phyloP scores from a whole-genome alignment of 768 basidiomycete genomes.

The Amanita rubescens region DNA sequence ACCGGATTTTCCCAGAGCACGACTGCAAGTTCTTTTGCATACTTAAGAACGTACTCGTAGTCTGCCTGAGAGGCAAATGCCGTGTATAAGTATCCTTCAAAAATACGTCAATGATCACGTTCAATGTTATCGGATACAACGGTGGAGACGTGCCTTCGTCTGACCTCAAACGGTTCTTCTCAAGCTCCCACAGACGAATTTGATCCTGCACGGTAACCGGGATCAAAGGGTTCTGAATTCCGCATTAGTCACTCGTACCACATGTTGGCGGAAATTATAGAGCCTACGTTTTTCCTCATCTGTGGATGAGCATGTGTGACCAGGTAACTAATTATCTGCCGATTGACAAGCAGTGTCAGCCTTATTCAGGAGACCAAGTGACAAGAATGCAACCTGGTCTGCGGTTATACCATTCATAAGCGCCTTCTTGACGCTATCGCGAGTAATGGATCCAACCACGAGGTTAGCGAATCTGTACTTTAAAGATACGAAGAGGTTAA shows the following conservation, averaged over 20 bases:
- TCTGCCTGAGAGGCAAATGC: constrained; percentile 82
- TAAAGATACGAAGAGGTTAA: constrained; percentile 88
- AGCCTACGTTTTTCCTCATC: constrained; percentile 86
- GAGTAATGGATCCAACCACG: constrained; percentile 91
- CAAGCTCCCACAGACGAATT: constrained; percentile 94
- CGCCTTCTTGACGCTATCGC: constrained; percentile 93
- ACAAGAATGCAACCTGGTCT: constrained; percentile 62
- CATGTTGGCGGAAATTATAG: constrained; percentile 28
- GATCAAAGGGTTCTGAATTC: constrained; percentile 72
- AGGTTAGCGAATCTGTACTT: constrained; percentile 95
- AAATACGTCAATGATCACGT: constrained; percentile 12
- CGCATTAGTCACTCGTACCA: constrained; percentile 15
- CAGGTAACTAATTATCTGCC: constrained; percentile 91
- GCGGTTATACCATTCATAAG: constrained; percentile 93
- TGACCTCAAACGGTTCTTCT: constrained; percentile 84
- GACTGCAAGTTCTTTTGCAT: constrained; percentile 75
- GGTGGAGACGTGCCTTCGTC: constrained; percentile 59
- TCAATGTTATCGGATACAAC: constrained; percentile 16
- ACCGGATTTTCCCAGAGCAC: constrained; percentile 76
- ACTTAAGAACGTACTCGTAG: constrained; percentile 80
- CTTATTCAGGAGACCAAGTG: constrained; percentile 14
- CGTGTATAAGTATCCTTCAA: constrained; percentile 78
- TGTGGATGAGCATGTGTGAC: constrained; percentile 94
- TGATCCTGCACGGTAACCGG: constrained; percentile 99
- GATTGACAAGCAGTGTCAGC: constrained; percentile 11